Evolutionary conservation across 2,329 filamentous ascomycete species (phyloP), one percentile per base, ranked within the genome.

Genomic region (Aspergillus sp.): DNA sequence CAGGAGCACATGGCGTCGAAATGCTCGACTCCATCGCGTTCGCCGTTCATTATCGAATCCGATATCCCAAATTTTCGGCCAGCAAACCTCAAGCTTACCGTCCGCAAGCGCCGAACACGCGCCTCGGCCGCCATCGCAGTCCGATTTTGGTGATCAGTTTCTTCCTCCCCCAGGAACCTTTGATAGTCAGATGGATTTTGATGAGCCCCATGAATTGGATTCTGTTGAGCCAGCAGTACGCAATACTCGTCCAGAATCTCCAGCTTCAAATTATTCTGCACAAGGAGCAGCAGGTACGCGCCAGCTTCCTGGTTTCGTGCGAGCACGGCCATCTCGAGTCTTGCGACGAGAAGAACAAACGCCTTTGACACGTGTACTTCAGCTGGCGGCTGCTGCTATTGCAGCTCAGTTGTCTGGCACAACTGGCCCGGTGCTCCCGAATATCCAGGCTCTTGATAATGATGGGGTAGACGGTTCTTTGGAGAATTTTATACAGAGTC

Each of bases 381-480:
- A 81, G 41, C 73, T 82, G 26, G 80, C 81, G 29, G 81, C 81
- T 9, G 77, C 79, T 35, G 79, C 80, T 8, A 83, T 82, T 34
- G 81, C 81, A 44, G 79, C 80, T 41, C 81, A 82, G 46, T 70
- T 83, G 34, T 81, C 82, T 52, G 80, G 80, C n/a, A 75, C 76
- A 34, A 71, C 78, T 52, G 73, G 76, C 41, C 73, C 76, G 47
- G 73, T 74, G 2, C 67, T 80, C 41, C 73, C 77, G 28, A 76
- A 79, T 54, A 74, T 78, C 9, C 72, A 79, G 48, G 72, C 73
- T 47, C 60, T 79, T 41, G 75, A 75, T 3, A 73, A 72, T 32
- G 75, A 77, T 48, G 76, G 75, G 9, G 70, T 81, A 43, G 80
- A 82, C 52, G 80, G 79, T 47, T 81, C 78, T 35, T 75, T 84